phyloP scores from a whole-genome alignment of 129 eudicot genomes.

The Calendula officinalis region DNA sequence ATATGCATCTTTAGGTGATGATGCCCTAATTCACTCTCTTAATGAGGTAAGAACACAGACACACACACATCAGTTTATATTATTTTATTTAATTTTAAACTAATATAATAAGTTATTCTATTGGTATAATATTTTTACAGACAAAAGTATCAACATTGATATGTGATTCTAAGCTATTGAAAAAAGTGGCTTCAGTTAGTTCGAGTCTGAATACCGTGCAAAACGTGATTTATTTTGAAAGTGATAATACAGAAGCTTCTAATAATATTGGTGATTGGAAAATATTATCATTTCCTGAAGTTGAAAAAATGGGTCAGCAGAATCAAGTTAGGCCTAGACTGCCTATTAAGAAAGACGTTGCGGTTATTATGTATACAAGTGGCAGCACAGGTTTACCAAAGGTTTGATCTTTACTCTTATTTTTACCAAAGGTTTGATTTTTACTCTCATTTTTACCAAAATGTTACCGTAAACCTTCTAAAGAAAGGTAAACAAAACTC shows the following conservation, averaged over 20 bases:
- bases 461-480: too few relatives aligned
- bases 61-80: background rate
- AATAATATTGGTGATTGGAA: slow-evolving; percentile 42
- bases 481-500: too few relatives aligned
- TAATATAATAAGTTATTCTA: slow-evolving; percentile 9
- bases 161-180: slow-evolving; percentile 77
- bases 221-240: slow-evolving; percentile 77
- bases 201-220: slow-evolving; percentile 60
- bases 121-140: slow-evolving; percentile 41
- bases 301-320: slow-evolving; percentile 66
- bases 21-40: slow-evolving; percentile 85
- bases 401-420: slow-evolving; percentile 43
- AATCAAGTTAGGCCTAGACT: slow-evolving; percentile 47
- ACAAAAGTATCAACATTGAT: slow-evolving; percentile 86
- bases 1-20: slow-evolving; percentile 95
- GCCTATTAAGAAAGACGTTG: slow-evolving; percentile 80
- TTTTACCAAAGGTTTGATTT: background rate
- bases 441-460: too few relatives aligned
- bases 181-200: slow-evolving; percentile 69
- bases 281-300: slow-evolving; percentile 64
- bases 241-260: slow-evolving; percentile 38
- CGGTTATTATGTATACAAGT: slow-evolving; percentile 98
- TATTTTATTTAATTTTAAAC: slow-evolving; percentile 4
- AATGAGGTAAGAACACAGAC: slow-evolving; percentile 67
- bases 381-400: slow-evolving; percentile 98